Evolutionary conservation across 768 basidiomycete species (phyloP), one percentile per base, ranked within the genome.

Genomic region (Collybia sp.): DNA sequence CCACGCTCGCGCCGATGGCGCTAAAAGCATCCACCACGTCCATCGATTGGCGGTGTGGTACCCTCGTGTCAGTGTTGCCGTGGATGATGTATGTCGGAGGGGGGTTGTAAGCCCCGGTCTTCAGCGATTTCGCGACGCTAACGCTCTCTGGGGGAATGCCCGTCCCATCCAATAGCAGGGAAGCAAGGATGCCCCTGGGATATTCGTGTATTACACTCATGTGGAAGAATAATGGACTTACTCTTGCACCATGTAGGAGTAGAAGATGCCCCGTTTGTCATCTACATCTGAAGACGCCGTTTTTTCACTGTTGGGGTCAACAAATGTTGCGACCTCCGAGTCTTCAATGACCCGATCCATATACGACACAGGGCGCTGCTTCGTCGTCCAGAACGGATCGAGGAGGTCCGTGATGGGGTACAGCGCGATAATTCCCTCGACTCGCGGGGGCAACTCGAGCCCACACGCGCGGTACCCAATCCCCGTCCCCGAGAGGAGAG

Each of bases 161-260:
- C 4, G 67, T 67, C 2, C 57, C 62, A 5, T 61, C 62, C 16
- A 71, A 53, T 3, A 71, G 54, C 0, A 71, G 53, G 2, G 53
- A 45, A 9, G 52, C 48, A 12, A 67, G 44, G 11, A 69, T 60
- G 5, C 45, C 65, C 42, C 68, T 70, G 13, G 1, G 13, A 12
- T 10, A n/a, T 9, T 32, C 3, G 32, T 34, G 40, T 46, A 15
- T n/a, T 30, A 6, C 25, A 1, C 34, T 11, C 5, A 39, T 16
- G 44, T 8, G 42, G 18, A 16, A 17, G 31, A 19, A 16, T 4
- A 11, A n/a, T 13, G 12, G 2, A 53, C 67, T 38, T 40, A 68
- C 67, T 69, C 68, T 54, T 71, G 69, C 10, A 71, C 56, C 68
- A 69, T 71, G 47, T 67, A 71, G 42, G 50, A 49, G 46, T 71